Evolutionary conservation across 2,329 filamentous ascomycete species (phyloP), one percentile per base, ranked within the genome.

Genomic region (Mycocentrospora acerina): DNA sequence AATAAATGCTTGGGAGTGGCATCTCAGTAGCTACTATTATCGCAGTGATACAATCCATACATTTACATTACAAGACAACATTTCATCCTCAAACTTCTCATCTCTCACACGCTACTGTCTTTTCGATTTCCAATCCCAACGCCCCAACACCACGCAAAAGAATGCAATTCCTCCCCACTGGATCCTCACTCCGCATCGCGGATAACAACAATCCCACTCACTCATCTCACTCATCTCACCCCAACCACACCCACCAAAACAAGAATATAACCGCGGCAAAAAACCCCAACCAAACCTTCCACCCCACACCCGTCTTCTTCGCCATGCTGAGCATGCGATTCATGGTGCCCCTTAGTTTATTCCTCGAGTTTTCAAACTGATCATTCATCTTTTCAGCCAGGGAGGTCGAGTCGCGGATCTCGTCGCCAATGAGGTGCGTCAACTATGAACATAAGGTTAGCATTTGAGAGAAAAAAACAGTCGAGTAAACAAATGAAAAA

Each of bases 291-390:
- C 93, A 98, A 40, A 90, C 86, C 70, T 81, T 91, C 93, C 93
- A 98, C 59, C 90, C 85, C 8, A 98, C 85, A n/a, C 93, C 93
- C 2, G 90, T 95, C 58, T 83, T 79, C 72, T 97, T 81, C 4
- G 93, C 93, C 93, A 98, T 98, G 37, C 91, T 66, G 51, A 97
- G 71, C 93, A 98, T 98, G 42, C 90, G 78, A 65, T 89, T 95
- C 93, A 98, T 97, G 13, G 94, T 97, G 37, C 91, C 90, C 29
- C 84, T 80, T 46, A 98, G 74, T 48, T 87, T 81, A 35, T 90
- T 71, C 24, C 90, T 77, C 36, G 91, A 94, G 57, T 80, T 82
- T 65, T 97, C 91, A 64, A 97, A 98, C 4, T 82, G 80, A 61
- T 95, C 88, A 68, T 97, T 97, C 85, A 98, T 95, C 71, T 90